Evolutionary conservation across 257 asterid species (phyloP), one percentile per base, ranked within the genome.

Genomic region (Solanum ossicruentum): DNA sequence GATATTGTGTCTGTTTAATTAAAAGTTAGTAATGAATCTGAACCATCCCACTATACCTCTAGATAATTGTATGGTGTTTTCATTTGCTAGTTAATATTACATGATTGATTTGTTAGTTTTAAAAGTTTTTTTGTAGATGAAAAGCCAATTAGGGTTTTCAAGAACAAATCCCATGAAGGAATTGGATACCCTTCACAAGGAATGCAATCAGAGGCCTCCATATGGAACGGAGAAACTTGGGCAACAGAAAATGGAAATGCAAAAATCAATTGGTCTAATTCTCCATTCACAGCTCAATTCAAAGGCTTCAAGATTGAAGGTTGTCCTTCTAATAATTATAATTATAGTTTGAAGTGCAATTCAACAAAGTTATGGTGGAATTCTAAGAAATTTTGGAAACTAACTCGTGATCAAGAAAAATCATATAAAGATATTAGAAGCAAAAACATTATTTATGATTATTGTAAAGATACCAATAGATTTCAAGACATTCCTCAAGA

Each of bases 171-270:
- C 10, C 20, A 47, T 17, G 12, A 16, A 7, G 80, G 84, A 28
- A 45, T 52, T 21, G 55, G 63, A 61, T 85, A 85, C 51, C 87
- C 84, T 9, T 26, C 87, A 32, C 70, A 85, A 45, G 36, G 84
- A 36, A 85, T 80, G 87, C 84, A 63, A 66, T n/a, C 82, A 80
- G 39, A 39, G 8, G 84, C 84, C 12, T 80, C 60, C 12, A 63
- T 85, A 79, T 85, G 87, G 87, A 51, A 85, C n/a, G 87, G 81
- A 65, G 87, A 85, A 15, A 47, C 39, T 28, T 85, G 84, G 84
- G 87, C 87, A 39, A 85, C 81, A 5, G 81, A 85, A 15, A 77
- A 52, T 28, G 87, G 87, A 51, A 51, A 12, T 15, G 51, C 81
- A 15, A 85, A 85, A 71, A 85, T 80, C 6, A 57, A 85, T 28